phyloP scores from a whole-genome alignment of 75 land plant species.

The Sequoiadendron giganteum region DNA sequence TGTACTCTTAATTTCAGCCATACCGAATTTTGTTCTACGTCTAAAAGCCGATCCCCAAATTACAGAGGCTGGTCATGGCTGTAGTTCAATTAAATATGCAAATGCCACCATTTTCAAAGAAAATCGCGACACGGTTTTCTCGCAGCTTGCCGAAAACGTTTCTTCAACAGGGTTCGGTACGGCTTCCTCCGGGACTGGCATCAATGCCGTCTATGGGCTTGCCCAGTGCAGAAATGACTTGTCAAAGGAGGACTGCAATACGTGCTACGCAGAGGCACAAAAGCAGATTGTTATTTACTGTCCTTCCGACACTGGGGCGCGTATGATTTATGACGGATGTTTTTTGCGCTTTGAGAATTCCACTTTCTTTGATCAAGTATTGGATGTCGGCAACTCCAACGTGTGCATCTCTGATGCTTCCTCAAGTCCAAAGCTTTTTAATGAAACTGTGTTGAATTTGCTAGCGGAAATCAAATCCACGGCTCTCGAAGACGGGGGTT shows the following conservation, averaged over 20 bases:
- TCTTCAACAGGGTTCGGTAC: neutral
- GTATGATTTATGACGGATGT: conserved; percentile 33
- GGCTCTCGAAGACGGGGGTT: conserved; percentile 17
- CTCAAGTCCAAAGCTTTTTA: neutral
- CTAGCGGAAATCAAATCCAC: conserved; percentile 10
- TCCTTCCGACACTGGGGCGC: conserved; percentile 2
- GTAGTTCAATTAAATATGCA: neutral
- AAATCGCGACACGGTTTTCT: neutral
- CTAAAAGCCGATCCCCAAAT: neutral
- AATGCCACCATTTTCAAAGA: neutral
- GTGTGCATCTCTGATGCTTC: neutral
- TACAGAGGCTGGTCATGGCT: neutral
- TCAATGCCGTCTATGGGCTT: neutral
- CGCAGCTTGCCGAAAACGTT: neutral
- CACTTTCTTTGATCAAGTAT: conserved; percentile 23
- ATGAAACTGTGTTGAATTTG: neutral
- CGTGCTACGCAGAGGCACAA: neutral
- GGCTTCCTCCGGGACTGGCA: neutral
- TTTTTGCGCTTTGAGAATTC: conserved; percentile 36
- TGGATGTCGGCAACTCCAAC: neutral
- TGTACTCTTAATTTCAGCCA: too few relatives aligned
- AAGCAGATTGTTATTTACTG: neutral
- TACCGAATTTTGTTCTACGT: too few relatives aligned
- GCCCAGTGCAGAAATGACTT: neutral
- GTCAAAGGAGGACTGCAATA: neutral